Base-by-base conservation (phyloP, 176 grass and related monocot species). In the Bromus sterilis region DNA sequence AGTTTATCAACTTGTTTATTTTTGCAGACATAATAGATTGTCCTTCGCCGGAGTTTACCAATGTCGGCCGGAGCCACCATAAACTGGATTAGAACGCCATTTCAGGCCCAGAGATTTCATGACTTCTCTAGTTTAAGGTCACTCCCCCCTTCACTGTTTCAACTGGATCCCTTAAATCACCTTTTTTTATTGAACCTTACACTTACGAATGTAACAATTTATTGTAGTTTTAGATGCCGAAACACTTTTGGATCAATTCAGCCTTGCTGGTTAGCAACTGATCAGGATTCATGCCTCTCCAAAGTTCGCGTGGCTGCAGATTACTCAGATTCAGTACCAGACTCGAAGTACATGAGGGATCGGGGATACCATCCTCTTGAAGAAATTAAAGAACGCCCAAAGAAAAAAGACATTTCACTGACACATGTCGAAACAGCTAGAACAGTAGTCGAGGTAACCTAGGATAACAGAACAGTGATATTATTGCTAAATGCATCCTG, bases 321-420 rank as follows among this genome's bases (percentile, higher is more conserved):
- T 88, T 98, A 93, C 84, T 93, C 95, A 66, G 96, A 98, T 21
- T 98, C 89, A 9, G 31, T 93, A 55, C 96, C 93, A 82, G 90
- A 98, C 78, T 93, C 96, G 8, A 88, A 89, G 61, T 84, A 95
- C 78, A 78, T 84, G 3, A 80, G 79, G 71, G 81, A 89, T 79
- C 76, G 81, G 25, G 93, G 90, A 40, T 98, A 98, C 73, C 96
- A 98, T 84, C 93, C 93, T 61, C 93, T 98, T 68, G 96, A 98
- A 91, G 96, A 98, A 95, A 65, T 95, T 64, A 98, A 93, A 91
- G 89, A 89, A 70, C 86, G 70, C 67, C 83, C 78, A 84, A 98
- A 80, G 85, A 98, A 93, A 76, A 95, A 83, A 56, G 93, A 98
- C 67, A 28, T 93, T 34, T 78, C 88, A 68, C 90, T 98, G 40